Evolutionary conservation across 495 filamentous ascomycete species (phyloP).

Genomic region (Neurospora sp.): DNA sequence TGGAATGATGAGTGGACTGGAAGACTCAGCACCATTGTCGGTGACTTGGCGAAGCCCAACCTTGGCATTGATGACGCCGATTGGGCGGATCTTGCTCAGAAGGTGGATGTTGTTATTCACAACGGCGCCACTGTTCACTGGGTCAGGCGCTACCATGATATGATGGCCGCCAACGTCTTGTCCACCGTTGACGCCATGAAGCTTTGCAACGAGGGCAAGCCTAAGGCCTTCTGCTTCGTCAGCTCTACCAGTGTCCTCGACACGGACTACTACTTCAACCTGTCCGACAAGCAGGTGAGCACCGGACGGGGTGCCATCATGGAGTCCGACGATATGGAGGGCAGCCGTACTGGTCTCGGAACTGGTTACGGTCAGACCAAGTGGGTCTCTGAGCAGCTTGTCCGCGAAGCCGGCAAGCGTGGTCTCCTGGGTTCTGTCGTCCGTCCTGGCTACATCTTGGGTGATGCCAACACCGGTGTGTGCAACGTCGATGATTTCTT

Average conservation of each 20-base stretch:
- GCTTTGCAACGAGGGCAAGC: constrained; percentile 64
- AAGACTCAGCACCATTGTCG: constrained; percentile 55
- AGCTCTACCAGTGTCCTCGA: constrained; percentile 81
- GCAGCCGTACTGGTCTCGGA: constrained; percentile 31
- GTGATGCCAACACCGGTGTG: constrained; percentile 61
- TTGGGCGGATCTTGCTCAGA: constrained; percentile 54
- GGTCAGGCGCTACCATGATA: constrained; percentile 67
- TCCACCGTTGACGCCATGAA: constrained; percentile 67
- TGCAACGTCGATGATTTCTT: constrained; percentile 90
- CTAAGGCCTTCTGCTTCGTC: constrained; percentile 76
- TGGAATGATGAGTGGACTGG: constrained; percentile 64
- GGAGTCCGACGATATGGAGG: constrained; percentile 38
- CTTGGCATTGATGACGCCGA: constrained; percentile 55
- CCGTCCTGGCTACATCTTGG: constrained; percentile 79
- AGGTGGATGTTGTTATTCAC: constrained; percentile 75
- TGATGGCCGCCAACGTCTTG: constrained; percentile 70
- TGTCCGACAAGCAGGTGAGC: constrained; percentile 50
- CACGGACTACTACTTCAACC: constrained; percentile 62
- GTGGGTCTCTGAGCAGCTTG: constrained; percentile 60
- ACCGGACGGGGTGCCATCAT: constrained; percentile 38
- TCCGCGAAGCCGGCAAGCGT: constrained; percentile 66
- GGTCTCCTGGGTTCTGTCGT: constrained; percentile 70
- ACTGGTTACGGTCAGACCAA: constrained; percentile 93
- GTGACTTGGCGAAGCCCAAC: constrained; percentile 59
- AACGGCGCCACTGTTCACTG: constrained; percentile 87